These are phyloP conservation scores for Sclerotinia trifoliorum DNA, from an alignment of 2,329 filamentous ascomycete genomes.

Conservation along the genomic window DNA sequence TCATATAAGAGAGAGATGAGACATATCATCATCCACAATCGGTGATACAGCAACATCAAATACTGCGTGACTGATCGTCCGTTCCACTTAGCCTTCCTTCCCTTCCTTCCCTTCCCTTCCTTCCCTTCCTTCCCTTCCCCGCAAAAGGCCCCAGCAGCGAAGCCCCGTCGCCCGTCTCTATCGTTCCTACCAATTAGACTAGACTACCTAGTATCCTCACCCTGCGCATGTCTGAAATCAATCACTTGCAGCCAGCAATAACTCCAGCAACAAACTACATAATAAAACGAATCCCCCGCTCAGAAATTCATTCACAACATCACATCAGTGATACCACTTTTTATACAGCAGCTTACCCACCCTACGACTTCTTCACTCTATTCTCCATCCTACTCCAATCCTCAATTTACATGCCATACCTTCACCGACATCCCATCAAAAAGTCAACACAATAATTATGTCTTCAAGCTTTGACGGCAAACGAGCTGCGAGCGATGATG, in stretches of 20 bases:
- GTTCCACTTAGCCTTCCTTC: neutral
- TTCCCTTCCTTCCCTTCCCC: conserved; percentile 11
- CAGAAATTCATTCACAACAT: neutral
- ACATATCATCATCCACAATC: neutral
- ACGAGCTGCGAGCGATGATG: neutral
- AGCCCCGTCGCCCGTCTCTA: neutral
- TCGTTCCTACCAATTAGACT: neutral
- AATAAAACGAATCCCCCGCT: neutral
- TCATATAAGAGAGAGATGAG: neutral
- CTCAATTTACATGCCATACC: neutral
- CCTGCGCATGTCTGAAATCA: neutral
- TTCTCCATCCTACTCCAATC: neutral
- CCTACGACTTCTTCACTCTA: neutral
- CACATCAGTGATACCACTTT: neutral
- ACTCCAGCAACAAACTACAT: neutral
- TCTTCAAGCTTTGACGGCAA: conserved; percentile 15
- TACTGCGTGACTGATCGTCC: neutral
- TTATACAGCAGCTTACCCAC: neutral
- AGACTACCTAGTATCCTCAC: neutral
- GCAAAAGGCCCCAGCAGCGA: neutral
- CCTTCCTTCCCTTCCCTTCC: conserved; percentile 9
- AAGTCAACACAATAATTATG: neutral
- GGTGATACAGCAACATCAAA: neutral
- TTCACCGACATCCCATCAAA: neutral
- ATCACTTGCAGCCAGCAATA: neutral